Conservation (phyloP, 768 basidiomycete species). For the Tricholoma hemisulphureum region DNA sequence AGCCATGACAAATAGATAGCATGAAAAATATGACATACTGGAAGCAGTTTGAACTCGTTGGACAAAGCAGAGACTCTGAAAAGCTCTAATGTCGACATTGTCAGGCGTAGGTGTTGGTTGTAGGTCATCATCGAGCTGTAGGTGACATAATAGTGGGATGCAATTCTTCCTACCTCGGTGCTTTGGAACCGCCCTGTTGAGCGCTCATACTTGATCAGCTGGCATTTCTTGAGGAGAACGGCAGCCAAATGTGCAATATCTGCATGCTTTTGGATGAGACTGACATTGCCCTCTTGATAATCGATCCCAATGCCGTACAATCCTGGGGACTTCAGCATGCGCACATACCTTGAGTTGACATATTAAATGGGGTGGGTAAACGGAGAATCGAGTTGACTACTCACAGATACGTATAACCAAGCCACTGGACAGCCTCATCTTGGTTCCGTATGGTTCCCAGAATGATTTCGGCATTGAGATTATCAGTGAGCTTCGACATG, state of each 20-base stretch:
- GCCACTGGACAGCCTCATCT: constrained; percentile 97
- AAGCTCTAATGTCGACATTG: constrained; percentile 85
- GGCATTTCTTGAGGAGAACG: constrained; percentile 89
- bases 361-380: constrained; percentile 11
- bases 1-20: not conserved
- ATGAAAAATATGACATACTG: constrained; percentile 43
- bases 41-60: constrained; percentile 92
- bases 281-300: constrained; percentile 83
- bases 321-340: constrained; percentile 87
- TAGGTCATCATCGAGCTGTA: constrained; percentile 96
- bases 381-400: constrained; percentile 31
- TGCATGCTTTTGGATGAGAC: constrained; percentile 87
- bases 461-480: constrained; percentile 96
- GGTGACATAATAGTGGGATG: constrained; percentile 93
- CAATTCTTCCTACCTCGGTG: constrained; percentile 91
- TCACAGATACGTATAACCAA: constrained; percentile 91
- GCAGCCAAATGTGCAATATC: constrained; percentile 95
- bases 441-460: constrained; percentile 91
- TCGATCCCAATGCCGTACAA: constrained; percentile 88
- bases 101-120: constrained; percentile 87
- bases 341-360: constrained; percentile 82
- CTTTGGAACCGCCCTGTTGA: constrained; percentile 84
- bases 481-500: constrained; percentile 88
- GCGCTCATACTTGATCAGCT: constrained; percentile 92
- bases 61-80: constrained; percentile 95